Evolutionary conservation across 139 green algal genomes (phyloP).

Genomic region (Chlamydomonas sphaeroides): DNA sequence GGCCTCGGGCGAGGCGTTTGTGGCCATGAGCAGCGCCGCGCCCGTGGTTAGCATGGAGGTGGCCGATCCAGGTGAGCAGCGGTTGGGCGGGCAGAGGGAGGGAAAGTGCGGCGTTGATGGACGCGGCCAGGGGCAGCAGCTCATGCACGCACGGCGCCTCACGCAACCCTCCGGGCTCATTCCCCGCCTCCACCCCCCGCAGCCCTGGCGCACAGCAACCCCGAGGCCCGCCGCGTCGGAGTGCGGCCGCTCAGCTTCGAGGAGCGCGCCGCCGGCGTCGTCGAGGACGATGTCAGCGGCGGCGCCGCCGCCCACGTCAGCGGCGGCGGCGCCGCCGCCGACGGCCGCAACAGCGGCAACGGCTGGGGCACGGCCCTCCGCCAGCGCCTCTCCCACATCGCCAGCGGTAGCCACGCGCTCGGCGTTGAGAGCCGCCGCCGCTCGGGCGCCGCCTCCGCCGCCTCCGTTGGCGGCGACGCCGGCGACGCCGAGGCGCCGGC

Average conservation of each 20-base stretch:
- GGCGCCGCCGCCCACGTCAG: constrained; percentile 1
- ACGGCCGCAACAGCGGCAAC: background rate
- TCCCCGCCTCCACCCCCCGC: too few species aligned
- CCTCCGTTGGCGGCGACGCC: background rate
- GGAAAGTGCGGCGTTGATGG: background rate
- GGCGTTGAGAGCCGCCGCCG: too few species aligned
- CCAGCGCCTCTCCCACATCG: background rate
- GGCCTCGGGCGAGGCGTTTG: constrained; percentile 25
- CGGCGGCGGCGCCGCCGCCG: background rate
- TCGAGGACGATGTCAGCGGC: background rate
- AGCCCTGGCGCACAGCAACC: background rate
- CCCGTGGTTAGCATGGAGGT: background rate
- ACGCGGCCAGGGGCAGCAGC: background rate
- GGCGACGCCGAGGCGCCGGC: too few species aligned
- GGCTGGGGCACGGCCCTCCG: too few species aligned
- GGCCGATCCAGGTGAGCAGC: background rate
- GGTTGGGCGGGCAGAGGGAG: background rate
- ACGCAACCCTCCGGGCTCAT: background rate
- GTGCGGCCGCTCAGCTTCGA: too few species aligned
- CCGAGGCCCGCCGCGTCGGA: too few species aligned
- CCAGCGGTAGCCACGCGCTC: too few species aligned
- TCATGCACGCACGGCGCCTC: background rate
- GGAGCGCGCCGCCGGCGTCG: background rate
- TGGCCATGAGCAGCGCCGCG: background rate
- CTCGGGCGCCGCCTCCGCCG: background rate